Percentiles rank a stretch among this genome's conserved stretches.
Evolutionary conservation across 169 alveolate genomes (phyloP).

Genomic region (Plasmodium coatneyi): DNA sequence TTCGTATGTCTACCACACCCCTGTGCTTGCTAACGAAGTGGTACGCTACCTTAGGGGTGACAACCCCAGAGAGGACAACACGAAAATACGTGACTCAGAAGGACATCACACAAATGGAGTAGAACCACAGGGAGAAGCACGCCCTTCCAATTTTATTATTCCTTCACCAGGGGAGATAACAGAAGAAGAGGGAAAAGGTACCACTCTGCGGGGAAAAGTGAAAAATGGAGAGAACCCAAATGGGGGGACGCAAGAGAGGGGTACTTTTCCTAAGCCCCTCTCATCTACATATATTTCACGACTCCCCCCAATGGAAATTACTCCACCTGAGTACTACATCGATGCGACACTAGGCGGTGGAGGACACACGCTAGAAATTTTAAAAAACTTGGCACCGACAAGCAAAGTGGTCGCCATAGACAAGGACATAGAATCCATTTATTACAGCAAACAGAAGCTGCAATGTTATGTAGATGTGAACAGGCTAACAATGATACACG

Average conservation of each 20-base stretch:
- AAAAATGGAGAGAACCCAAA: not conserved
- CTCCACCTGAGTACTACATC: conserved; percentile 46
- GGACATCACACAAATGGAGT: not conserved
- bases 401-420: conserved; percentile 81
- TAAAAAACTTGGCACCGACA: conserved; percentile 7
- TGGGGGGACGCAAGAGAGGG: not conserved
- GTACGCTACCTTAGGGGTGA: not conserved
- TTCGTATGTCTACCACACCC: conserved; percentile 63
- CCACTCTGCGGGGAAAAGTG: not conserved
- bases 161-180: not conserved
- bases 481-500: conserved; percentile 74
- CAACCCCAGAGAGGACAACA: not conserved
- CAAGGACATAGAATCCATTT: conserved; percentile 84
- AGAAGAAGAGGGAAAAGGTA: not conserved
- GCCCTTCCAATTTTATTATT: not conserved
- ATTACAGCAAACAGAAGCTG: conserved; percentile 74
- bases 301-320: not conserved
- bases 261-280: not conserved
- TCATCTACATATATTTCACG: not conserved
- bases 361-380: conserved; percentile 83
- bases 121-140: not conserved
- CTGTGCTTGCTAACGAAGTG: conserved; percentile 62
- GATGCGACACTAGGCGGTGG: conserved; percentile 88
- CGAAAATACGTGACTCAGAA: not conserved
- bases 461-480: conserved; percentile 52